A percentile compares a stretch with the other conserved stretches of the same genome.
These are phyloP conservation scores for Penicillium sp. DNA, from an alignment of 2,329 filamentous ascomycete species.

Conservation along the genomic window DNA sequence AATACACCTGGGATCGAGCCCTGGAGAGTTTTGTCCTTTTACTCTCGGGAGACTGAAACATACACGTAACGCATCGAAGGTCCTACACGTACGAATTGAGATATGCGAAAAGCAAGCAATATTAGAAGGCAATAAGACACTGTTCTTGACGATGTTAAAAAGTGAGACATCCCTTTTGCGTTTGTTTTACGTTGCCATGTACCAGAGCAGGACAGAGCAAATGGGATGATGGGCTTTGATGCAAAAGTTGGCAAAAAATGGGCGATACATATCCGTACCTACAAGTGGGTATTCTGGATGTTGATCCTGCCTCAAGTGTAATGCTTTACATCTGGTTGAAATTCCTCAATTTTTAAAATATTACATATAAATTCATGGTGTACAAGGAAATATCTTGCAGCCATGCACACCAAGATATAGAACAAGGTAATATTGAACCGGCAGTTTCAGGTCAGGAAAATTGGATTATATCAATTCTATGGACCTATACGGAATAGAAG, in stretches of 20 bases:
- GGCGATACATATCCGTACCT: too few species aligned
- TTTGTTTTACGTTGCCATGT: not conserved
- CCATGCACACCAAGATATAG: not conserved
- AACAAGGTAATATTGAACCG: not conserved
- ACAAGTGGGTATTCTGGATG: not conserved
- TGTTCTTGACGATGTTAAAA: not conserved
- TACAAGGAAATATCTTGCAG: too few species aligned
- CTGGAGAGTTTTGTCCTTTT: not conserved
- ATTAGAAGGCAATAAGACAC: not conserved
- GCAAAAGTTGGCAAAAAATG: not conserved
- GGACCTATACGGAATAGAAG: slow-evolving; percentile 12
- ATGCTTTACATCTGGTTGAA: too few species aligned
- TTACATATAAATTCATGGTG: too few species aligned
- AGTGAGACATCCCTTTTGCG: not conserved
- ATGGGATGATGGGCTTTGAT: not conserved
- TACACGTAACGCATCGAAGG: not conserved
- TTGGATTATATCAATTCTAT: slow-evolving; percentile 25
- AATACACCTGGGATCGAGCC: not conserved
- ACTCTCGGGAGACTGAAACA: not conserved
- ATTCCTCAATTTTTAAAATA: too few species aligned
- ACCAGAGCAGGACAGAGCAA: not conserved
- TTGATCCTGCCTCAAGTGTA: not conserved
- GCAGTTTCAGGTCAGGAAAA: not conserved
- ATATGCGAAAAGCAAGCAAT: not conserved
- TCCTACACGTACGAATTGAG: not conserved